Conservation (phyloP, 371 early-diverging fungal genomes). For the Apophysomyces trapeziformis region DNA sequence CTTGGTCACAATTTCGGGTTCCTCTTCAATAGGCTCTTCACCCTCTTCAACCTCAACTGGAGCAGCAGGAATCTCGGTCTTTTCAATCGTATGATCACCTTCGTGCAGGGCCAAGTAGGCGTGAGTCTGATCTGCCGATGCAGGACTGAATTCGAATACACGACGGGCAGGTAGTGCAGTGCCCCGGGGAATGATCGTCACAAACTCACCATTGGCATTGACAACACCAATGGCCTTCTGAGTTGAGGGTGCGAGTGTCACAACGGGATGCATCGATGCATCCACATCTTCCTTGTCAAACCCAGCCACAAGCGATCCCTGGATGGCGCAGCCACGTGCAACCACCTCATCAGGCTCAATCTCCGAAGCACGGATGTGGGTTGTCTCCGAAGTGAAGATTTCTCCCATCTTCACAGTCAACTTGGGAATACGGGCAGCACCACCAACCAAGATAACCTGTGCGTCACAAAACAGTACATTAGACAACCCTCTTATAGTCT, state of each 20-base stretch:
- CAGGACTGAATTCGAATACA: slow-evolving; percentile 70
- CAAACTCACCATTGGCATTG: slow-evolving; percentile 72
- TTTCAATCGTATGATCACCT: slow-evolving; percentile 68
- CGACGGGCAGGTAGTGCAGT: slow-evolving; percentile 88
- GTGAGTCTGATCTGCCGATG: slow-evolving; percentile 71
- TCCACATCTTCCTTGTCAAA: slow-evolving; percentile 61
- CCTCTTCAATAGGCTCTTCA: slow-evolving; percentile 54
- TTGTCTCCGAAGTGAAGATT: slow-evolving; percentile 85
- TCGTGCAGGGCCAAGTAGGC: slow-evolving; percentile 85
- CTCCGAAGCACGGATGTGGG: slow-evolving; percentile 71
- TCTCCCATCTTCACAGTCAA: slow-evolving; percentile 82
- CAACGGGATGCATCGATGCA: slow-evolving; percentile 60
- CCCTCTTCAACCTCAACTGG: slow-evolving; percentile 58
- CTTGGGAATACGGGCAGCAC: slow-evolving; percentile 98
- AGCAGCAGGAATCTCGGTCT: slow-evolving; percentile 61
- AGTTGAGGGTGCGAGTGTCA: slow-evolving; percentile 72
- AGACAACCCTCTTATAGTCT: not conserved
- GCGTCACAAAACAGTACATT: not conserved
- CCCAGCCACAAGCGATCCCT: slow-evolving; percentile 76
- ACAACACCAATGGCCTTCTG: slow-evolving; percentile 81
- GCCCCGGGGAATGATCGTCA: slow-evolving; percentile 78
- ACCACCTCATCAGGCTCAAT: slow-evolving; percentile 96
- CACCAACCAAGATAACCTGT: slow-evolving; percentile 96
- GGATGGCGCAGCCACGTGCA: slow-evolving; percentile 98
- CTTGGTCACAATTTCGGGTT: slow-evolving; percentile 55